Conservation (phyloP, 1,284 basidiomycete genomes). For the Boletus sp. region DNA sequence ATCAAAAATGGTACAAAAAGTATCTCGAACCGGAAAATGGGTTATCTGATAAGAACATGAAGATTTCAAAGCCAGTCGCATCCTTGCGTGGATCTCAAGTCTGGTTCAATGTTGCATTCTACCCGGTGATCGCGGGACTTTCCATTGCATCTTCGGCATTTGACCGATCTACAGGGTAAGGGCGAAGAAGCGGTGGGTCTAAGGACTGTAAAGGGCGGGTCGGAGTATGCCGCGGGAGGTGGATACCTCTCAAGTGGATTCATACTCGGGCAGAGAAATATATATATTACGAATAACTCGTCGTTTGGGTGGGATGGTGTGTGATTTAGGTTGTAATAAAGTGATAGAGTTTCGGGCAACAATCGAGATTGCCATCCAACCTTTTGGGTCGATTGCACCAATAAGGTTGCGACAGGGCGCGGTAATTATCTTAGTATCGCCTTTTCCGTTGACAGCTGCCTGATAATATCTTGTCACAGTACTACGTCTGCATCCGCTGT, state of each 20-base stretch:
- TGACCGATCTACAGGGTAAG: slow-evolving; percentile 20
- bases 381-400: slow-evolving; percentile 37
- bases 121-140: slow-evolving; percentile 31
- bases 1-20: background rate
- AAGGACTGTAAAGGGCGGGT: slow-evolving; percentile 7
- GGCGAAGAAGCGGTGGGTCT: slow-evolving; percentile 17
- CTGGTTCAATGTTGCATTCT: background rate
- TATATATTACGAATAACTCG: background rate
- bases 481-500: slow-evolving; percentile 11
- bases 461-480: slow-evolving; percentile 23
- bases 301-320: slow-evolving; percentile 9
- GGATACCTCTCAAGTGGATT: too few species aligned
- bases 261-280: background rate
- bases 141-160: slow-evolving; percentile 16
- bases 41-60: slow-evolving; percentile 19
- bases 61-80: slow-evolving; percentile 2
- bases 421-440: slow-evolving; percentile 30
- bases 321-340: slow-evolving; percentile 38
- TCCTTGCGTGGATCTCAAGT: slow-evolving; percentile 2
- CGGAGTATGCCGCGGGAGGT: slow-evolving; percentile 22
- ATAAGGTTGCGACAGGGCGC: slow-evolving; percentile 32
- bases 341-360: slow-evolving; percentile 36
- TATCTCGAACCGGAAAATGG: background rate
- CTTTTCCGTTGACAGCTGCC: slow-evolving; percentile 25
- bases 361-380: slow-evolving; percentile 39